These are phyloP conservation scores for Alternaria longipes DNA, from an alignment of 2,329 filamentous ascomycete genomes.

Conservation along the genomic window DNA sequence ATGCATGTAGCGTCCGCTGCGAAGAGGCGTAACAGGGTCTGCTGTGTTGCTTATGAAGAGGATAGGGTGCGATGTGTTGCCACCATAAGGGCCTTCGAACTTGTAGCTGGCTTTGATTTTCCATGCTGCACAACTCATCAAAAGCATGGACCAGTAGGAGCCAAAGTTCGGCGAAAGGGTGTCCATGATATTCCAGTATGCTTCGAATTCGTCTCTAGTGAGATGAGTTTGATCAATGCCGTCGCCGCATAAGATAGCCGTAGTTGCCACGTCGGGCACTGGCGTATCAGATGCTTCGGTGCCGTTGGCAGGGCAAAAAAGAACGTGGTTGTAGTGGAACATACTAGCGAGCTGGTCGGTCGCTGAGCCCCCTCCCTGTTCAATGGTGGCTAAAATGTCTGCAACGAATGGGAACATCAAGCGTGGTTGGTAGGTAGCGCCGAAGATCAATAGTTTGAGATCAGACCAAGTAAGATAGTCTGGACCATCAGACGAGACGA, in stretches of 20 bases:
- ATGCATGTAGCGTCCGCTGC: slow-evolving; percentile 54
- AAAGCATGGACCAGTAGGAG: slow-evolving; percentile 51
- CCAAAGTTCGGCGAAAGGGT: slow-evolving; percentile 48
- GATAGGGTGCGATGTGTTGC: slow-evolving; percentile 62
- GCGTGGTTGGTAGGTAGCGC: slow-evolving; percentile 49
- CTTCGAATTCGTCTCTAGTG: slow-evolving; percentile 39
- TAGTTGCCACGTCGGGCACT: slow-evolving; percentile 22
- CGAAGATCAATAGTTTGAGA: slow-evolving; percentile 49
- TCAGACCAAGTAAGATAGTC: slow-evolving; percentile 55
- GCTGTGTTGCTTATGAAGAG: slow-evolving; percentile 66
- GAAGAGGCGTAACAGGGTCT: slow-evolving; percentile 68
- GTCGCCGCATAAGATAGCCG: slow-evolving; percentile 54
- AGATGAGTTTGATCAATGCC: slow-evolving; percentile 45
- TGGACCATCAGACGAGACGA: slow-evolving; percentile 40
- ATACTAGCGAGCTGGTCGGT: slow-evolving; percentile 34
- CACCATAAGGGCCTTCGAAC: slow-evolving; percentile 42
- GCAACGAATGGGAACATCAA: slow-evolving; percentile 47
- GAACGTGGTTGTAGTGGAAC: slow-evolving; percentile 33
- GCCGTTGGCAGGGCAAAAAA: slow-evolving; percentile 38
- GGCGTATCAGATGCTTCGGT: slow-evolving; percentile 18
- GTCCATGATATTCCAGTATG: slow-evolving; percentile 48
- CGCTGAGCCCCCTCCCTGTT: slow-evolving; percentile 33
- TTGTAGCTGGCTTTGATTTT: slow-evolving; percentile 45
- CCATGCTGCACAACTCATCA: slow-evolving; percentile 53
- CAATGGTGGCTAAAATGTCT: slow-evolving; percentile 47